Conservation (phyloP, 2,329 filamentous ascomycete genomes). For the Myotisia sp. region DNA sequence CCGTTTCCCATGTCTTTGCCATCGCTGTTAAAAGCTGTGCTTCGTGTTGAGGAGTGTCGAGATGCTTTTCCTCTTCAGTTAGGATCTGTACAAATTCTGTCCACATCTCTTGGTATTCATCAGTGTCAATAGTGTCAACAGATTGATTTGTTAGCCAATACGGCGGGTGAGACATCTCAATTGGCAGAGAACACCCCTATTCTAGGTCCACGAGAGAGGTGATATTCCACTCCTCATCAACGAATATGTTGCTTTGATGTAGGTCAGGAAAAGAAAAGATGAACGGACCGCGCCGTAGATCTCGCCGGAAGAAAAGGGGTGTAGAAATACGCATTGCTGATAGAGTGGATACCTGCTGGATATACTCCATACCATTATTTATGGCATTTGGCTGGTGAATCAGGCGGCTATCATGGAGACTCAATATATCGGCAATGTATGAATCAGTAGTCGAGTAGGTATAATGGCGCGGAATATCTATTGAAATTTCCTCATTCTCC, state of each 20-base stretch:
- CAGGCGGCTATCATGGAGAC: conserved; percentile 18
- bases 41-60: background rate
- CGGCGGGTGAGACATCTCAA: conserved; percentile 19
- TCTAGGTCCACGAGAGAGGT: conserved; percentile 22
- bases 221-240: conserved; percentile 24
- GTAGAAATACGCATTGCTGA: conserved; percentile 22
- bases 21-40: conserved; percentile 9
- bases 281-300: conserved; percentile 19
- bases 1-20: conserved; percentile 4
- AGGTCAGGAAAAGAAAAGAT: conserved; percentile 22
- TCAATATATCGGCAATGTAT: conserved; percentile 17
- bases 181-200: conserved; percentile 20
- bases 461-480: conserved; percentile 14
- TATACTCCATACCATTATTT: background rate
- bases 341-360: conserved; percentile 12
- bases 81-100: conserved; percentile 10
- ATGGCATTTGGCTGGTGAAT: conserved; percentile 17
- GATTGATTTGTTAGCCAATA: conserved; percentile 17
- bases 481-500: conserved; percentile 18
- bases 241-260: conserved; percentile 19
- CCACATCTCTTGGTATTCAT: conserved; percentile 7
- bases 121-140: conserved; percentile 11
- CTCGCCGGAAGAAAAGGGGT: conserved; percentile 10
- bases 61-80: conserved; percentile 6
- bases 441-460: conserved; percentile 17